Evolutionary conservation across 257 asterid species (phyloP), one percentile per base, ranked within the genome.

Genomic region (Galeopsis tetrahit): DNA sequence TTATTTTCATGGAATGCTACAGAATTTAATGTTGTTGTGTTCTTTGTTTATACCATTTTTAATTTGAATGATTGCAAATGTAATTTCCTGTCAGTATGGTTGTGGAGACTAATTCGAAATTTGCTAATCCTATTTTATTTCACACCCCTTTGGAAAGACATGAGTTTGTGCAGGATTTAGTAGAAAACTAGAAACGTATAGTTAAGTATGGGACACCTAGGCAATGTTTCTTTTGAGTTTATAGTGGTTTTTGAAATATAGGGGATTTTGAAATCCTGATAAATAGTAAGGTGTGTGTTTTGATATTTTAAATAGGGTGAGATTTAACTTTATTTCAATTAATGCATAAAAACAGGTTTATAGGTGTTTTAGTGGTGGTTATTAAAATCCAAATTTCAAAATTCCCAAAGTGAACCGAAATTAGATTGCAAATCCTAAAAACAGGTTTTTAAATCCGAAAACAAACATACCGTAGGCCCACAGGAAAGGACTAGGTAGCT

Each of bases 91-190:
- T 31, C 33, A 74, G 39, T 17, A 55, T 28, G 73, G 36, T 58
- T 53, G 14, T 68, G 43, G 66, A 13, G 15, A 59, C 14, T 7
- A 28, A 42, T 36, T 57, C 1, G 67, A 66, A 46, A 33, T 69
- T 55, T 43, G 61, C 32, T 21, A 43, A 6, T 53, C 33, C 44
- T 13, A 28, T 7, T 59, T 40, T 34, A 32, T 21, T 31, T 28
- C 42, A 17, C 62, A 13, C 17, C 34, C 5, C 7, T 36, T n/a
- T 10, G 46, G 14, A 28, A 36, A 49, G 34, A 11, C 76, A 42
- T 17, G 53, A 48, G 56, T 55, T 69, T 76, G 15, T 44, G 68
- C 34, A 57, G 58, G 42, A 9, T 33, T 43, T 31, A 39, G 69
- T 15, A 21, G 28, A 21, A 21, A 21, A 21, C 28, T 35, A n/a